phyloP scores from a whole-genome alignment of 345 rosid species.

The Rhizophora mangle region DNA sequence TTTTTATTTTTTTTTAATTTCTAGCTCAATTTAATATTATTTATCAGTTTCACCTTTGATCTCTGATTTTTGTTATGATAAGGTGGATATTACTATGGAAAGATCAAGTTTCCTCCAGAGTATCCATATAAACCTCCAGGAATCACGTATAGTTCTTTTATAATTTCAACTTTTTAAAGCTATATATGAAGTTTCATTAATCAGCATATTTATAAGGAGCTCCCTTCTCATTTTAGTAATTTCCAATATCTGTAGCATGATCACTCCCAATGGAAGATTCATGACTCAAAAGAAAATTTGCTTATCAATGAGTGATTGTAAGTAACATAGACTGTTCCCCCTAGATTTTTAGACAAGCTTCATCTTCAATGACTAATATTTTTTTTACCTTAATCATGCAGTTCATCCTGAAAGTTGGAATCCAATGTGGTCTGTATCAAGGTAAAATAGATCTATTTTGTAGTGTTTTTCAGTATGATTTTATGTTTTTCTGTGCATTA shows the following conservation, averaged over 20 bases:
- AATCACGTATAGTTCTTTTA: slow-evolving; percentile 60
- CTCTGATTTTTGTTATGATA: slow-evolving; percentile 2
- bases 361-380: background rate
- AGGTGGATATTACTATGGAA: slow-evolving; percentile 95
- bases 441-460: slow-evolving; percentile 41
- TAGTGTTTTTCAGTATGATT: slow-evolving; percentile 3
- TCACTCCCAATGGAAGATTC: slow-evolving; percentile 97
- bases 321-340: slow-evolving; percentile 28
- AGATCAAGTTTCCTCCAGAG: slow-evolving; percentile 95
- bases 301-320: slow-evolving; percentile 99
- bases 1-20: slow-evolving; percentile 1
- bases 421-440: slow-evolving; percentile 99
- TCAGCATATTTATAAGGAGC: background rate
- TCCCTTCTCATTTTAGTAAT: background rate
- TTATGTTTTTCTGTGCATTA: background rate
- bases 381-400: slow-evolving; percentile 27
- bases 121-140: slow-evolving; percentile 99
- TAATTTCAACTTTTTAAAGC: slow-evolving; percentile 11
- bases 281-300: slow-evolving; percentile 96
- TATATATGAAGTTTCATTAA: background rate
- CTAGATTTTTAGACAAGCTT: slow-evolving; percentile 5
- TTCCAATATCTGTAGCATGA: slow-evolving; percentile 52
- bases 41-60: background rate
- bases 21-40: slow-evolving; percentile 8
- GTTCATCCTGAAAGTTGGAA: slow-evolving; percentile 99